Evolutionary conservation across 352 stramenopile species (phyloP).

Genomic region (Pythium aquatile): DNA sequence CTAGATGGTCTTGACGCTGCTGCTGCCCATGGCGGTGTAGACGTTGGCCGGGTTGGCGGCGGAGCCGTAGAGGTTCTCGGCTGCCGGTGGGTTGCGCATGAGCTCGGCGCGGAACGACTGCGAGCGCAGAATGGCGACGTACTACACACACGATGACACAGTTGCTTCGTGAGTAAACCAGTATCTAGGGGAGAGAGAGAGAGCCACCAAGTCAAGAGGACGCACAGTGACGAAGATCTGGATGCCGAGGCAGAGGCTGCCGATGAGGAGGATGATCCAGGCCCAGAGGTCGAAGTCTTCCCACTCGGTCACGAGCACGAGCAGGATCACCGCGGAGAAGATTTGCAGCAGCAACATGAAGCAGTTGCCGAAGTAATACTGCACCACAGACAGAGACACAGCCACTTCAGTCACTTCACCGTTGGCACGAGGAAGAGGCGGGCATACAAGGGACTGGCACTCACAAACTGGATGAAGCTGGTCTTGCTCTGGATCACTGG

Average conservation of each 20-base stretch:
- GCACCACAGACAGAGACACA: background rate
- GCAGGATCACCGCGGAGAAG: conserved; percentile 69
- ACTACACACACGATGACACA: conserved; percentile 27
- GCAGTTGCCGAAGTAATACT: conserved; percentile 89
- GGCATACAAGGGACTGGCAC: conserved; percentile 19
- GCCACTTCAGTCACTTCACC: background rate
- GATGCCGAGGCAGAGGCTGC: conserved; percentile 61
- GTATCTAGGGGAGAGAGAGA: background rate
- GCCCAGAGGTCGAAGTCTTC: conserved; percentile 71
- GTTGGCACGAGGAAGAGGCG: background rate
- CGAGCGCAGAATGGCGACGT: conserved; percentile 72
- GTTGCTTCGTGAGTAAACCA: background rate
- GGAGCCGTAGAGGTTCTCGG: conserved; percentile 73
- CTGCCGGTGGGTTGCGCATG: conserved; percentile 76
- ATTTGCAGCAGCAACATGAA: conserved; percentile 80
- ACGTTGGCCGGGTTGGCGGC: conserved; percentile 40
- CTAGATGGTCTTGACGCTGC: conserved; percentile 82
- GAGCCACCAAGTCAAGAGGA: conserved; percentile 9
- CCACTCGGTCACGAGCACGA: conserved; percentile 79
- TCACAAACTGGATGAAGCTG: conserved; percentile 86
- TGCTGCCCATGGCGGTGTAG: conserved; percentile 66
- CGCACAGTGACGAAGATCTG: conserved; percentile 71
- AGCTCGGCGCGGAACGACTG: conserved; percentile 79
- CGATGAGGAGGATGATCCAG: conserved; percentile 69
- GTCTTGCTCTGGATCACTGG: conserved; percentile 87